Conservation (phyloP, 202 grass and related monocot species). For the Schoenoplectus triqueter region DNA sequence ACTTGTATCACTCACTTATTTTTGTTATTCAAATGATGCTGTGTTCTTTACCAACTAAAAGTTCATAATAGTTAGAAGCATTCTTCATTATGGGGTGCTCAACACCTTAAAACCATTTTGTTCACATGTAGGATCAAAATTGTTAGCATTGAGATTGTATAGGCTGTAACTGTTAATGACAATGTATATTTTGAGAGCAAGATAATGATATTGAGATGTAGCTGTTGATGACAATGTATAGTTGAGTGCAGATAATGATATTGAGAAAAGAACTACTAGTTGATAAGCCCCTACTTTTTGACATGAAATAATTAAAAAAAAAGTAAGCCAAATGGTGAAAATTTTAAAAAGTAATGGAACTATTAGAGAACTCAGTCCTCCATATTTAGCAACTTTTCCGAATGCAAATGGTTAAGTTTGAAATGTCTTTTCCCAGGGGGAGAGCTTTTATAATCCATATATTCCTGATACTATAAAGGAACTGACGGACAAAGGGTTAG, state of each 20-base stretch:
- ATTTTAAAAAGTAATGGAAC: not conserved
- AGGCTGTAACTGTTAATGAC: not conserved
- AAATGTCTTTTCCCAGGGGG: constrained; percentile 56
- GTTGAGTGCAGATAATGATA: no score
- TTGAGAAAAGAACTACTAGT: not conserved
- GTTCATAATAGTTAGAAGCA: not conserved
- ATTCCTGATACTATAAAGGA: constrained; percentile 72
- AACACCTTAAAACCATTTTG: not conserved
- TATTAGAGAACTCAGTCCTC: not conserved
- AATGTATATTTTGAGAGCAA: not conserved
- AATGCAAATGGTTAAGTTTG: not conserved
- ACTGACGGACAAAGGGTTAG: constrained; percentile 58
- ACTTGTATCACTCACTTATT: constrained; percentile 15
- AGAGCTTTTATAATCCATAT: constrained; percentile 96
- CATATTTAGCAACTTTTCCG: not conserved
- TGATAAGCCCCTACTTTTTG: not conserved
- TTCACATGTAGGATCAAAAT: not conserved
- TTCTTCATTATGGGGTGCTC: not conserved
- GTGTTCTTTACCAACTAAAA: not conserved
- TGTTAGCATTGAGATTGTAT: not conserved
- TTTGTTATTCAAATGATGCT: constrained; percentile 25
- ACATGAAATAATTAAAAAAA: not conserved
- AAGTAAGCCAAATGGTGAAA: not conserved
- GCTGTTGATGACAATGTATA: no score
- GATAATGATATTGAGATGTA: not conserved